Conservation (phyloP, 805 yeast species). For the Candida nitratophila region DNA sequence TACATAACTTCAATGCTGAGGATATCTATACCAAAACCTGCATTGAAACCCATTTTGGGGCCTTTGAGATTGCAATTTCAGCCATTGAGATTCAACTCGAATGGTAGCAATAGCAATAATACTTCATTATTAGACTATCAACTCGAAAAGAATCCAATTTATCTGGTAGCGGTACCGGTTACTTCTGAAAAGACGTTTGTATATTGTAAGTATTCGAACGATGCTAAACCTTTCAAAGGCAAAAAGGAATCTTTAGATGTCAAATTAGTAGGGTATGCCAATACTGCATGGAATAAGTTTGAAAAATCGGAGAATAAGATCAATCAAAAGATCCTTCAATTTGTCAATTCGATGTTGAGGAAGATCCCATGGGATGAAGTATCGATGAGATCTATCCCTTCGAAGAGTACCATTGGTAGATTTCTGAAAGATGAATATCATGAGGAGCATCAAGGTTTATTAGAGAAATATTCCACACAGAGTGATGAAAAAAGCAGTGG, state of each 20-base stretch:
- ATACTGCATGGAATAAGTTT: constrained; percentile 57
- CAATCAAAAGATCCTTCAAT: constrained; percentile 52
- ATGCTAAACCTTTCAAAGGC: constrained; percentile 25
- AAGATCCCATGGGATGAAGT: constrained; percentile 77
- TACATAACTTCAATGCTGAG: too few relatives aligned
- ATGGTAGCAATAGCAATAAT: neutral
- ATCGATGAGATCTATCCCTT: constrained; percentile 70
- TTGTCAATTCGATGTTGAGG: constrained; percentile 46
- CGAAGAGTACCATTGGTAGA: constrained; percentile 50
- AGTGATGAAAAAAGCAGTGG: too few relatives aligned
- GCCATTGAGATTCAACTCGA: too few relatives aligned
- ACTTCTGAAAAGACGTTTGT: constrained; percentile 55
- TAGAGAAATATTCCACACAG: neutral
- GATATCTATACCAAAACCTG: too few relatives aligned
- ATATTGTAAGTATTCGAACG: constrained; percentile 41
- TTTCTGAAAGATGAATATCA: constrained; percentile 29
- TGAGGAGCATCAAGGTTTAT: constrained; percentile 9
- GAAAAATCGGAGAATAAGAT: constrained; percentile 44
- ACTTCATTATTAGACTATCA: neutral
- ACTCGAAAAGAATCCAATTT: constrained; percentile 9
- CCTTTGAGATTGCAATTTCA: too few relatives aligned
- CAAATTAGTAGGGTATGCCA: constrained; percentile 40
- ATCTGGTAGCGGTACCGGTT: constrained; percentile 66
- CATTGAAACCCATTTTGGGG: too few relatives aligned
- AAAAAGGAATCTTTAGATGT: constrained; percentile 27